A percentile compares a stretch with the other conserved stretches of the same genome.
Conservation (phyloP, 2,329 filamentous ascomycete genomes). For the Fusarium camptoceras region DNA sequence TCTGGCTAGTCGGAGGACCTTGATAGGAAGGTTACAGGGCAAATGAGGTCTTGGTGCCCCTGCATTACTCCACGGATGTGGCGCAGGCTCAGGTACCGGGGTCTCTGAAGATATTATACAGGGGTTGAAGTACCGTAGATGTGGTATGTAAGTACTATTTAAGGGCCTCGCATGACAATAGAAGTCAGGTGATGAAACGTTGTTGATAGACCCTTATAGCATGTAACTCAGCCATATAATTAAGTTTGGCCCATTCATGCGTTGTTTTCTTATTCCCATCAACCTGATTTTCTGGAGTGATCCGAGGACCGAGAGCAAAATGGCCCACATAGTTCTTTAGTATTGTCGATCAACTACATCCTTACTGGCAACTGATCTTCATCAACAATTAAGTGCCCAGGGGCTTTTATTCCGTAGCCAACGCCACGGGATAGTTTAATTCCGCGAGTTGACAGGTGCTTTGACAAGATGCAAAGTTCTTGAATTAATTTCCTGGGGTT, state of each 20-base stretch:
- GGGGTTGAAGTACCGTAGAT: neutral
- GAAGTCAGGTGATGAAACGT: neutral
- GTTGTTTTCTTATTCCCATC: neutral
- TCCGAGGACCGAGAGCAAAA: neutral
- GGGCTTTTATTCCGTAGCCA: neutral
- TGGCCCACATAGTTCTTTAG: neutral
- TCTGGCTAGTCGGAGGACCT: neutral
- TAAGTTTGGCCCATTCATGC: neutral
- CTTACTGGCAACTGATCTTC: constrained; percentile 10
- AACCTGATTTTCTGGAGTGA: neutral
- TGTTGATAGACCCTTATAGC: neutral
- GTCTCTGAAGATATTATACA: neutral
- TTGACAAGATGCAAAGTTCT: neutral
- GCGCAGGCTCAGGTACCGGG: neutral
- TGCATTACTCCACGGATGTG: neutral
- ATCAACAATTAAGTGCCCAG: neutral
- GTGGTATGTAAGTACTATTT: neutral
- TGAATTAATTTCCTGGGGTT: neutral
- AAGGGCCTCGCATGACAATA: neutral
- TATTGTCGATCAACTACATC: neutral
- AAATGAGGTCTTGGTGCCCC: neutral
- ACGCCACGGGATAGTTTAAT: neutral
- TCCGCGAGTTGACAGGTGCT: neutral
- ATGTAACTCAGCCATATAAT: neutral
- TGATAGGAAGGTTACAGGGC: neutral